These are phyloP conservation scores for Kodamaea sp. DNA, from an alignment of 1,139 yeast species.

Conservation along the genomic window DNA sequence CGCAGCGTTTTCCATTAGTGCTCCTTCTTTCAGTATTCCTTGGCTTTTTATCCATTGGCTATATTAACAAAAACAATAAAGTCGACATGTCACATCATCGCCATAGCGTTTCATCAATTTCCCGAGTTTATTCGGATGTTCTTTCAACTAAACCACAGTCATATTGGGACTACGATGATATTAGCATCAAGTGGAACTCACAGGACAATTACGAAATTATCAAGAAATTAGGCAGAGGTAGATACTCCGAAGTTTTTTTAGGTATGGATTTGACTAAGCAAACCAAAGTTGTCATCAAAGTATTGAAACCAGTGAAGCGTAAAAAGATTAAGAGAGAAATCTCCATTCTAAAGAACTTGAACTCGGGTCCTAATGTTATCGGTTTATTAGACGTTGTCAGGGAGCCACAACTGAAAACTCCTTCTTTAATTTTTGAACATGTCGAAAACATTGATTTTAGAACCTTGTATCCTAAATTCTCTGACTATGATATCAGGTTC, in stretches of 20 bases:
- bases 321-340: constrained; percentile 96
- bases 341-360: constrained; percentile 82
- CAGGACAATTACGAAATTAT: constrained; percentile 47
- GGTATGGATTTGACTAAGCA: constrained; percentile 59
- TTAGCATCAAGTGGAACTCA: constrained; percentile 43
- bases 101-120: constrained; percentile 28
- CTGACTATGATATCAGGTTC: constrained; percentile 76
- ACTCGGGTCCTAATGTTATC: constrained; percentile 83
- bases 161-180: constrained; percentile 50
- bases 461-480: constrained; percentile 83
- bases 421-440: constrained; percentile 89
- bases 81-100: constrained; percentile 12
- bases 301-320: constrained; percentile 92
- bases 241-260: constrained; percentile 46
- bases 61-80: constrained; percentile 1
- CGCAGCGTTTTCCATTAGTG: constrained; percentile 8
- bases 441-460: constrained; percentile 90
- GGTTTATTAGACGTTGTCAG: constrained; percentile 81
- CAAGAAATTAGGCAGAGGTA: constrained; percentile 46
- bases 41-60: constrained; percentile 8
- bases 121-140: constrained; percentile 44
- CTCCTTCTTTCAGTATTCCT: constrained; percentile 8
- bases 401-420: constrained; percentile 88
- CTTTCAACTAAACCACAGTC: constrained; percentile 40
- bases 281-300: constrained; percentile 77